Base-by-base conservation (phyloP, 2,329 filamentous ascomycete species). In the Mycosphaerella sp. region DNA sequence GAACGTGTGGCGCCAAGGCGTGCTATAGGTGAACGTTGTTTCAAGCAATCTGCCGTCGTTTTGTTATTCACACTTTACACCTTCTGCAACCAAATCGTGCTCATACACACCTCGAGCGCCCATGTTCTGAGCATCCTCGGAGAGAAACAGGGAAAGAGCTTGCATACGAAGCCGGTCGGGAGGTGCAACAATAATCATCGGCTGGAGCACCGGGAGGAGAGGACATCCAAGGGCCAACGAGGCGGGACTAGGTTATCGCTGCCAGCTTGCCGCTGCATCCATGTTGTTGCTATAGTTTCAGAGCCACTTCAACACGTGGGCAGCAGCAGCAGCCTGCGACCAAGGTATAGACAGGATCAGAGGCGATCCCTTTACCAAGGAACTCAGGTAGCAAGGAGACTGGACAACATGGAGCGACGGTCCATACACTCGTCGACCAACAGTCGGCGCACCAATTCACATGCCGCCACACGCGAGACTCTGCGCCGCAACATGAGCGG, bases 371-470 rank as follows among this genome's bases (percentile, higher is more conserved):
- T 25, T 25, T 5, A 25, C 21, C 4, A 25, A 25, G 21, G 21
- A 25, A 25, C 21, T 25, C 21, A 4, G 21, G 4, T 25, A 25
- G 21, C 21, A 25, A 25, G 21, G 36, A 39, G 36, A 39, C 36
- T 5, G 21, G 39, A 13, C 55, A 53, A 45, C 55, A 66, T 66
- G 64, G 59, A 63, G 41, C 54, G 57, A 16, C 65, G 64, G 30
- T 58, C 64, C 10, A 34, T 12, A 37, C 59, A 56, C 52, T 63
- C 65, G 41, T 64, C 62, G 46, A 56, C 66, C 49, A 65, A 65
- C 59, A 64, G 63, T 44, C 67, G 68, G 53, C 68, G 70, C 50
- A 64, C 73, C 50, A 70, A 70, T 68, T 75, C 70, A 54, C 62
- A 74, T 52, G 68, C 70, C 57, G 64, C 66, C 34, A 34, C 30